These are phyloP conservation scores for Piedraia hortae DNA, from an alignment of 2,329 filamentous ascomycete species.

Conservation along the genomic window DNA sequence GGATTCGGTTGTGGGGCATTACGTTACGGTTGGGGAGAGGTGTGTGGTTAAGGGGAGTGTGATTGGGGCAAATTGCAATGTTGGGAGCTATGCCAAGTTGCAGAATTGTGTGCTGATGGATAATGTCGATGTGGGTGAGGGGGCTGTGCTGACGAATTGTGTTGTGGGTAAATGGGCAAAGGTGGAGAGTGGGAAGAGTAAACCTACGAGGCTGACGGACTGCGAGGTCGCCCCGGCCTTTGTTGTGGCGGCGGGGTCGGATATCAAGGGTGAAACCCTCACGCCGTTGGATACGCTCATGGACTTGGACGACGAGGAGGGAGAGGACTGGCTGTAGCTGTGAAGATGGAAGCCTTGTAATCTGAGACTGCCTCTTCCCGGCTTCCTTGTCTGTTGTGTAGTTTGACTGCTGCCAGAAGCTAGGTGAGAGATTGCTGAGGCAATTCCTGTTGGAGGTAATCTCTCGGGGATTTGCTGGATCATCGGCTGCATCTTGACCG, in stretches of 20 bases:
- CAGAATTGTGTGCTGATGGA: slow-evolving; percentile 85
- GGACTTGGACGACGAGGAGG: slow-evolving; percentile 7
- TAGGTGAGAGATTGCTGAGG: too few relatives aligned
- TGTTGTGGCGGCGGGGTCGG: slow-evolving; percentile 51
- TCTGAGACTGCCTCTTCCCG: too few relatives aligned
- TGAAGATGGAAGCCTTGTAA: too few relatives aligned
- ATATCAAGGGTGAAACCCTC: slow-evolving; percentile 34
- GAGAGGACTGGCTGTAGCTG: slow-evolving; percentile 3
- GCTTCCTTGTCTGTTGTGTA: too few relatives aligned
- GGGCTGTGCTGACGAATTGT: slow-evolving; percentile 63
- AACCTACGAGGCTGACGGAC: slow-evolving; percentile 35
- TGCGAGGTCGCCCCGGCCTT: slow-evolving; percentile 79
- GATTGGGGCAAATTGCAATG: slow-evolving; percentile 64
- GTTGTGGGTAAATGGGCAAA: slow-evolving; percentile 57
- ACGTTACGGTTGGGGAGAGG: slow-evolving; percentile 70
- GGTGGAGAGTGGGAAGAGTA: slow-evolving; percentile 34
- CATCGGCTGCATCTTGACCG: too few relatives aligned
- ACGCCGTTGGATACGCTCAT: slow-evolving; percentile 22
- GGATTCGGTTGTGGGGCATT: slow-evolving; percentile 65
- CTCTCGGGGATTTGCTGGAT: too few relatives aligned
- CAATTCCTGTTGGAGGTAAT: too few relatives aligned
- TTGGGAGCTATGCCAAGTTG: slow-evolving; percentile 61
- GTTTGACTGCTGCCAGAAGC: too few relatives aligned
- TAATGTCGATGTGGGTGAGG: slow-evolving; percentile 57
- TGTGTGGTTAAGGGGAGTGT: slow-evolving; percentile 80